phyloP scores from a whole-genome alignment of 352 stramenopile genomes.

The Phytophthora colocasiae region DNA sequence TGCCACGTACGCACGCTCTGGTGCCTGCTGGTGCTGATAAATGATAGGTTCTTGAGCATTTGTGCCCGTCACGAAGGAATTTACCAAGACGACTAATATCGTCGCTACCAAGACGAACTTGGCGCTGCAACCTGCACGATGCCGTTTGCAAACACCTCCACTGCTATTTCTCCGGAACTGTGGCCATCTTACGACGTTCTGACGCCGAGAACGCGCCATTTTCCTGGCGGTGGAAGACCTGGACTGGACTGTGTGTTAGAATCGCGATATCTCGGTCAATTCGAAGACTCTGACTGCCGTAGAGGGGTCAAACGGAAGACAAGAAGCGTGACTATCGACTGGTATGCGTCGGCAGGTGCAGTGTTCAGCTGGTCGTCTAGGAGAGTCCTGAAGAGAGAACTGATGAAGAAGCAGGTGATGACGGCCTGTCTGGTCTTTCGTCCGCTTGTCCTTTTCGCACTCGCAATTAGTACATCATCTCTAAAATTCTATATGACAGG shows the following conservation, averaged over 20 bases:
- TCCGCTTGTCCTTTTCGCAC: conserved; percentile 26
- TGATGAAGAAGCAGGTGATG: conserved; percentile 15
- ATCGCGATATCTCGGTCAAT: conserved; percentile 28
- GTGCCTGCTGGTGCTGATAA: conserved; percentile 8
- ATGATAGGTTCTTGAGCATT: conserved; percentile 19
- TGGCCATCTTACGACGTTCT: conserved; percentile 6
- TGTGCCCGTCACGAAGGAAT: neutral
- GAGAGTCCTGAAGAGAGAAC: conserved; percentile 18
- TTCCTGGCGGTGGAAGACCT: neutral
- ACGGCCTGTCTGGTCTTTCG: conserved; percentile 25
- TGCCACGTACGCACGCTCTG: conserved; percentile 14
- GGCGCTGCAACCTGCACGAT: conserved; percentile 2
- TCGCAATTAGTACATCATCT: conserved; percentile 20
- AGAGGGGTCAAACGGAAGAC: conserved; percentile 5
- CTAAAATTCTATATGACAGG: neutral
- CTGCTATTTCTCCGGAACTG: conserved; percentile 7
- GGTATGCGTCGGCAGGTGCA: neutral
- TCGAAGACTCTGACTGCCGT: neutral
- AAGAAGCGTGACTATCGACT: conserved; percentile 3
- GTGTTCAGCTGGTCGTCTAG: conserved; percentile 14
- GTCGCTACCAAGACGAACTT: conserved; percentile 16
- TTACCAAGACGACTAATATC: conserved; percentile 12
- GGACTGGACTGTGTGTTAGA: conserved; percentile 1
- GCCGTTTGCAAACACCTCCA: neutral
- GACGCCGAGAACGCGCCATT: conserved; percentile 20